Evolutionary conservation across 768 basidiomycete genomes (phyloP).

Genomic region (Paxillus ammoniavirescens): DNA sequence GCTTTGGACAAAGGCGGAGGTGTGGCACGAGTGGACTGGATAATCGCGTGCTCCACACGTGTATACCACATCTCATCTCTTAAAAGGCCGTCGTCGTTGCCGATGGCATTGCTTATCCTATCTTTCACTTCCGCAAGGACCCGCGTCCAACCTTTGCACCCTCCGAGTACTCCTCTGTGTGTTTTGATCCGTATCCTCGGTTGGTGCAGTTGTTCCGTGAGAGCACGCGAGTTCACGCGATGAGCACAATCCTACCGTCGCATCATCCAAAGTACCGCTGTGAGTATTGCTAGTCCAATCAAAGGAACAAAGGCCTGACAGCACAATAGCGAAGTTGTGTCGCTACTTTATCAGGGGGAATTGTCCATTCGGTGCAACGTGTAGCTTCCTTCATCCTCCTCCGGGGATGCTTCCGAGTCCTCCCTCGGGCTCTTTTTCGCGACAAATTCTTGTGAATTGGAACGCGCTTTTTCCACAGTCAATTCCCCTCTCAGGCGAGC

Average conservation of each 20-base stretch:
- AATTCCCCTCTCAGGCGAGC: conserved; percentile 9
- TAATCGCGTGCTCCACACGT: conserved; percentile 34
- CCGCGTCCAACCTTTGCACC: not conserved
- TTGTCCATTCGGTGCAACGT: conserved; percentile 37
- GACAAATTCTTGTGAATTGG: conserved; percentile 14
- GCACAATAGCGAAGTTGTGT: conserved; percentile 34
- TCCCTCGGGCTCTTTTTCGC: conserved; percentile 14
- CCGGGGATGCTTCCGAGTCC: conserved; percentile 9
- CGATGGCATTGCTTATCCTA: conserved; percentile 17
- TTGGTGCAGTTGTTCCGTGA: not conserved
- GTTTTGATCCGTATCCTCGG: not conserved
- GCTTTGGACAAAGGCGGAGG: conserved; percentile 13
- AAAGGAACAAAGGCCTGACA: not conserved
- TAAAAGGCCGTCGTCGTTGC: conserved; percentile 29
- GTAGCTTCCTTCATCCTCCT: conserved; percentile 37
- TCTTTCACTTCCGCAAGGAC: conserved; percentile 5
- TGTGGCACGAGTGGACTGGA: conserved; percentile 17
- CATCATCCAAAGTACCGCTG: conserved; percentile 31
- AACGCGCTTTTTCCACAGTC: conserved; percentile 16
- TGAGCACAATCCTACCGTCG: conserved; percentile 4
- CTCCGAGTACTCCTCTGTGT: not conserved
- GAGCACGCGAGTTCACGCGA: conserved; percentile 4
- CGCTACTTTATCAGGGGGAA: conserved; percentile 34
- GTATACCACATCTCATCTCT: conserved; percentile 27
- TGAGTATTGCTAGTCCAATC: conserved; percentile 16